Evolutionary conservation across 345 rosid genomes (phyloP).

Genomic region (Rhizophora apiculata): DNA sequence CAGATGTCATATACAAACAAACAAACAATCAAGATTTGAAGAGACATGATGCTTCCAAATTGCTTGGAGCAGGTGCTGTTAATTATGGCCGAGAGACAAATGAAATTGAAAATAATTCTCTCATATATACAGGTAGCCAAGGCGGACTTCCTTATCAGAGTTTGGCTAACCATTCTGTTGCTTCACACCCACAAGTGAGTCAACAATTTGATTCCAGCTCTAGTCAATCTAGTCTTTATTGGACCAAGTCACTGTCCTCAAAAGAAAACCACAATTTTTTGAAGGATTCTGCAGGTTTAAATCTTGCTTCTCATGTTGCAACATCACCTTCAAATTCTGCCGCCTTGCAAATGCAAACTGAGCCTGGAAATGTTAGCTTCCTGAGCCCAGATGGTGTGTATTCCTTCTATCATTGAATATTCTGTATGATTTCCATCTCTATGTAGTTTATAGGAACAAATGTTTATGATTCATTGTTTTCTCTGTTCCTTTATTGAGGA

Average conservation of each 20-base stretch:
- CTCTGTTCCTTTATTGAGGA: constrained; percentile 9
- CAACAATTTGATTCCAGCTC: constrained; percentile 27
- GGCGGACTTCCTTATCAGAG: constrained; percentile 25
- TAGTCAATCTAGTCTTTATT: constrained; percentile 26
- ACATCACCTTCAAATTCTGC: constrained; percentile 30
- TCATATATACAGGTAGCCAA: constrained; percentile 22
- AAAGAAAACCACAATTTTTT: constrained; percentile 36
- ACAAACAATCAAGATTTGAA: constrained; percentile 29
- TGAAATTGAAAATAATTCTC: constrained; percentile 34
- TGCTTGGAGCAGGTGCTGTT: constrained; percentile 29
- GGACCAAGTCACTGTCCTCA: constrained; percentile 26
- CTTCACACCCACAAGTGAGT: constrained; percentile 31
- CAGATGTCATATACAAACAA: constrained; percentile 24
- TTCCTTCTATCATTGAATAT: constrained; percentile 32
- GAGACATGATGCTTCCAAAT: constrained; percentile 29
- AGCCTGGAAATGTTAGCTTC: constrained; percentile 26
- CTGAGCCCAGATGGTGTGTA: constrained; percentile 30
- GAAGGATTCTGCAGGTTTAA: constrained; percentile 23
- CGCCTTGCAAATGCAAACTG: constrained; percentile 28
- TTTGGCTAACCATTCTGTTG: constrained; percentile 20
- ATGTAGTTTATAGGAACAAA: neutral
- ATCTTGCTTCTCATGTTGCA: constrained; percentile 18
- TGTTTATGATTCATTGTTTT: constrained; percentile 10
- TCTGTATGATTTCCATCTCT: constrained; percentile 13
- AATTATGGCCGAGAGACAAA: constrained; percentile 32